Evolutionary conservation across 2,329 filamentous ascomycete genomes (phyloP), one percentile per base, ranked within the genome.

Genomic region (Sphaerostilbella broomeana): DNA sequence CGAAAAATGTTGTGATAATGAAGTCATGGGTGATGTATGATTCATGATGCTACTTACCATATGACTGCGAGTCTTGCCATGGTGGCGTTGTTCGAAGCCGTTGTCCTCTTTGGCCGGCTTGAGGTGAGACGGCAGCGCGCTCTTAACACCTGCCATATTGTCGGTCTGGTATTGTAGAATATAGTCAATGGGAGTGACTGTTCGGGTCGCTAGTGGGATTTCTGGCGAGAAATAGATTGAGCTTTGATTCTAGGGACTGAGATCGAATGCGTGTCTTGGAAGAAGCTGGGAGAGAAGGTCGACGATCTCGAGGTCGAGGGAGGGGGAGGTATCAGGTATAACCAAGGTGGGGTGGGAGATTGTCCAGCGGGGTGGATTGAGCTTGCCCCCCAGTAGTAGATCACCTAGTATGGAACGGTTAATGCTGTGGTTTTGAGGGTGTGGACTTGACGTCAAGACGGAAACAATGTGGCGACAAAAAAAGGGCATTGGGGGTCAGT

Each of bases 41-140:
- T n/a, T n/a, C n/a, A n/a, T n/a, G n/a, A n/a, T n/a, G n/a, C n/a
- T n/a, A 80, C 84, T 78, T 68, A 84, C 84, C 79, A 89, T 85
- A 67, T 89, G 84, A 46, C 83, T 87, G 64, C 84, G 82, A 52
- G 83, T 84, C 77, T 89, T 89, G 68, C 84, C 84, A 64, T 89
- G 84, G 61, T 86, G 85, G 61, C 81, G 79, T 47, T 73, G 71
- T 53, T 73, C 67, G 50, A 79, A 72, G 49, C 68, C 68, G 48
- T 57, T 57, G 46, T 69, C 68, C 35, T 72, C 67, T 43, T 59
- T 58, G 42, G 65, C 66, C 24, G 80, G 74, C 75, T 87, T 90
- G 56, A 95, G 75, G 73, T 94, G 90, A 29, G 84, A 73, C 49
- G 89, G 87, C 54, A 95, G 70, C 49, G 86, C 84, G 67, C 77